Evolutionary conservation across 192 early-diverging fungal genomes (phyloP), one percentile per base, ranked within the genome.

Genomic region (Entrophospora sp.): DNA sequence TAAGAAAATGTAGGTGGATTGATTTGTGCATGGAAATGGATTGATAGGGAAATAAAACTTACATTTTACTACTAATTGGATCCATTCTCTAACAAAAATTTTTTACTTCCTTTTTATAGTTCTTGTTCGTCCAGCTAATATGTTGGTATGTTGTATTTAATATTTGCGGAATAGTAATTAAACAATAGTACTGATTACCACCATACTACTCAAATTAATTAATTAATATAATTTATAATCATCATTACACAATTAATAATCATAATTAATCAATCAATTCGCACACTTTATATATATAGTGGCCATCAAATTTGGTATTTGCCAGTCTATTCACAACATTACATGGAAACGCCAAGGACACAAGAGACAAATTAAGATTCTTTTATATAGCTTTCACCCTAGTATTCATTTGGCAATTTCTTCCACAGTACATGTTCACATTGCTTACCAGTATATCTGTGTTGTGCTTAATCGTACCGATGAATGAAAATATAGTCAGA

Each of bases 281-380:
- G 5, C 45, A 20, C 7, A 91, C 93, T 24, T 74, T 87, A 4
- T 78, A 84, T 12, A 94, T 96, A 91, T 75, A 91, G 42, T 98
- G 93, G 93, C 94, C 94, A 2, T 64, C 81, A 2, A 87, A 80
- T 31, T 79, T 97, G 31, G 79, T 81, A 13, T 76, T 75, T 40
- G 79, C 77, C 5, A 72, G 77, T 0, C 49, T 79, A 1, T 81
- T 75, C 66, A 79, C 77, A 38, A 79, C 82, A 0, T 44, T 76
- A 34, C 75, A 76, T 44, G 71, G 69, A 3, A 66, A 43, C 8
- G 6, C n/a, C 2, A 7, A 16, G 2, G 49, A 43, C 40, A 43
- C 49, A 12, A 32, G 36, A 20, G 25, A 52, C 24, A 66, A 44
- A 30, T 22, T 66, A 28, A 36, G 38, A 63, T 77, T 80, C 61